A percentile compares a stretch with the other conserved stretches of the same genome.
These are phyloP conservation scores for Acmispon strigosus DNA, from an alignment of 306 rosid species.

Conservation along the genomic window DNA sequence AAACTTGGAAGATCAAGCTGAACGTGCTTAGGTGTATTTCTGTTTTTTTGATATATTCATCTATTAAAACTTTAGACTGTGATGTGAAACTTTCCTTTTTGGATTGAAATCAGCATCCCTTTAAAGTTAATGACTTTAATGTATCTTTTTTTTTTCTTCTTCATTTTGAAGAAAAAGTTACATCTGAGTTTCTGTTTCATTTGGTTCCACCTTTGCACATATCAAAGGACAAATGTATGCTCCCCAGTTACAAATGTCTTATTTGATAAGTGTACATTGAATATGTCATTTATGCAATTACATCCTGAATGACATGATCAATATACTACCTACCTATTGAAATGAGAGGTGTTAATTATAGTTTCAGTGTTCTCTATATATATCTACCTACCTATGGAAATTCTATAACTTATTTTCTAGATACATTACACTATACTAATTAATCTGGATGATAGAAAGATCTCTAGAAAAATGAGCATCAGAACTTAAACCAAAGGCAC, in stretches of 20 bases:
- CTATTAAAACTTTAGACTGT: background rate
- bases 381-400: no score
- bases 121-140: background rate
- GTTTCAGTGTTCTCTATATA: no score
- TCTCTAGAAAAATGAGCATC: no score
- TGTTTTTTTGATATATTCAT: background rate
- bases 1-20: background rate
- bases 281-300: background rate
- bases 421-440: no score
- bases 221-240: background rate
- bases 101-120: background rate
- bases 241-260: background rate
- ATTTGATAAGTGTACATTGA: conserved; percentile 1
- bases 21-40: conserved; percentile 6
- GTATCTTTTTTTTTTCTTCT: background rate
- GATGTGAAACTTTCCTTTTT: background rate
- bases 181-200: background rate
- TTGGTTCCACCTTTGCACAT: background rate
- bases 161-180: background rate
- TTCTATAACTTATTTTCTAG: no score
- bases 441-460: no score
- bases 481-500: no score
- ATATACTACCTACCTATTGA: no score
- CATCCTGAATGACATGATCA: background rate
- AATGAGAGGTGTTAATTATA: no score